Evolutionary conservation across 2,329 filamentous ascomycete species (phyloP), one percentile per base, ranked within the genome.

Genomic region (Colletotrichum sp.): DNA sequence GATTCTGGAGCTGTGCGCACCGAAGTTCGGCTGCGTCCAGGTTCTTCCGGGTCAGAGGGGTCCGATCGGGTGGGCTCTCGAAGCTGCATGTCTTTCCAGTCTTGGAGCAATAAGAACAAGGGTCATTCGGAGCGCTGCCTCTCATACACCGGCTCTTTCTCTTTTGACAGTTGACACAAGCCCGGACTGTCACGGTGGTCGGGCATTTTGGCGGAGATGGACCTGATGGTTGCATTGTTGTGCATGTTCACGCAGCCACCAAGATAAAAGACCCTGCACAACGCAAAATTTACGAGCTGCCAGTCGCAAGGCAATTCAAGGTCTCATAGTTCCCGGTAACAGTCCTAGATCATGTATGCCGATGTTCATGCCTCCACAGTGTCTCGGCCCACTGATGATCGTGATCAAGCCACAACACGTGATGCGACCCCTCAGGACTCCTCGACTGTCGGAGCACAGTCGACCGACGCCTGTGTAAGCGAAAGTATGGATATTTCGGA

Each of bases 1-100:
- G 77, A 5, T 68, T 73, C 69, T 82, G 77, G 22, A 84, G 78
- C 56, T 80, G 79, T 25, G 75, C 67, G 61, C 81, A 81, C 34
- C 79, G 79, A 28, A 78, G 77, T 74, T 85, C 81, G 4, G 80
- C 80, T 16, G 79, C 79, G 70, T 84, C 82, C 6, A 85, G 79
- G 68, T 85, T 85, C 70, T 81, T 81, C n/a, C 83, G 77, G 6
- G 82, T 85, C 65, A 85, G 72, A 13, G 83, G 79, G 30, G 83
- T 84, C n/a, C 83, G 79, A n/a, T 79, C 77, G 3, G 82, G 81
- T 9, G 81, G 82, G n/a, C 79, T 79, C 52, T 81, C 80, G 61
- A 84, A 84, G 48, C 79, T 80, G 68, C 83, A 85, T 6, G 77
- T 77, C 64, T 83, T 84, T 27, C 81, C 80, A 12, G 81, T 76